Evolutionary conservation across 257 asterid genomes (phyloP), one percentile per base, ranked within the genome.

Genomic region (Paraleonurus japonicus): DNA sequence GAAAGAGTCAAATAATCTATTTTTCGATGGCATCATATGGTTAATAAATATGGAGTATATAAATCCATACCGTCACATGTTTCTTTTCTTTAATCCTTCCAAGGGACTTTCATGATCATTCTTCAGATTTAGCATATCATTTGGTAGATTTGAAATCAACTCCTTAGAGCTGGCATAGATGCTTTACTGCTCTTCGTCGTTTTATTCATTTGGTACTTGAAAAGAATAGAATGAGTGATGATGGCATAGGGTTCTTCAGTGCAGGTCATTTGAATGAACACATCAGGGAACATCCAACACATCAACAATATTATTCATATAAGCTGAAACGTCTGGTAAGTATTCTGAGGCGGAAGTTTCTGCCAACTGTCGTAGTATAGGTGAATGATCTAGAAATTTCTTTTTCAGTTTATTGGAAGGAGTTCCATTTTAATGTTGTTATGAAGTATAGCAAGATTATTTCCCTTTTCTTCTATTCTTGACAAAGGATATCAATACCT

Each of bases 251-350:
- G 30, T 54, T 73, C 67, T 74, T 26, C 96, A 92, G 96, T 85
- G 88, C 90, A 85, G 98, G 96, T 78, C 98, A 92, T 69, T 79
- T 90, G 82, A 81, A 80, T 64, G 79, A 87, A 77, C 96, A 88
- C 75, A 83, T 92, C 28, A 73, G 19, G 68, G 70, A 73, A 13
- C 82, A 84, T 73, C 87, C 89, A 70, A 82, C 82, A 58, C 98
- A 92, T 81, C 82, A 62, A 65, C 90, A 85, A 43, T 92, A 82
- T 64, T 90, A 88, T 77, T 89, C 98, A 35, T 79, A 80, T 78
- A 90, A 84, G 81, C 91, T 92, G 39, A 86, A 75, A 74, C 92
- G 96, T 41, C 73, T 92, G 91, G 96, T 88, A 85, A 82, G 71
- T 27, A 59, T 64, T 70, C 63, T 53, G 50, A 17, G 53, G 8